Conservation (phyloP, 2,329 filamentous ascomycete species). For the Colletotrichum higginsianum region DNA sequence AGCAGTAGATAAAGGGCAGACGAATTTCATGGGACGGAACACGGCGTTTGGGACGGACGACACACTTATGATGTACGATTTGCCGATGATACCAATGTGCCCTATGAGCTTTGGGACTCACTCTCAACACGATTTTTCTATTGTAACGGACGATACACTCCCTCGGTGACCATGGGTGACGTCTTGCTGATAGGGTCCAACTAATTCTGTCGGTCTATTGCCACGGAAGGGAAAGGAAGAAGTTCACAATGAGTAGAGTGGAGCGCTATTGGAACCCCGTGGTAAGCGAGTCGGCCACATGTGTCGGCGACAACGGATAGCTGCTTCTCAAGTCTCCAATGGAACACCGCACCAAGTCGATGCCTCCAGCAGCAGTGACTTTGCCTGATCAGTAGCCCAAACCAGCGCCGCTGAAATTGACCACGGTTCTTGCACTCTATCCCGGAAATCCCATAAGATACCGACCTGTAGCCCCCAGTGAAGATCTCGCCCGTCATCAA, state of each 20-base stretch:
- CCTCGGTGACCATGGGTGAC: not conserved
- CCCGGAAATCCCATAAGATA: too few relatives aligned
- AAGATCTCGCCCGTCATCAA: not conserved
- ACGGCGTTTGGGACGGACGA: not conserved
- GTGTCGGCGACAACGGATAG: not conserved
- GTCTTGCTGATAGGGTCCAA: not conserved
- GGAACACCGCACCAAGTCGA: not conserved
- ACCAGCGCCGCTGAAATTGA: too few relatives aligned
- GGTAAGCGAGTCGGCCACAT: too few relatives aligned
- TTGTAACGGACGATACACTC: not conserved
- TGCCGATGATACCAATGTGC: conserved; percentile 5
- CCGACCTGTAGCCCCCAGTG: not conserved
- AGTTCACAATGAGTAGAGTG: too few relatives aligned
- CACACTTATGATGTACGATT: conserved; percentile 3
- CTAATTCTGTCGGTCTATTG: not conserved
- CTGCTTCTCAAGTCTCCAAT: too few relatives aligned
- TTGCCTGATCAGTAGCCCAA: too few relatives aligned
- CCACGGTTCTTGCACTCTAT: too few relatives aligned
- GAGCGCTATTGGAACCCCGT: too few relatives aligned
- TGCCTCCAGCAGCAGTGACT: not conserved
- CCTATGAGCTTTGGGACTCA: not conserved
- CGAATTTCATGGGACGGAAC: not conserved
- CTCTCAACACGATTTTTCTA: not conserved
- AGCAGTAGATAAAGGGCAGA: not conserved
- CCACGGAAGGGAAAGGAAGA: too few relatives aligned